Evolutionary conservation across 495 filamentous ascomycete genomes (phyloP), one percentile per base, ranked within the genome.

Genomic region (Neurospora sp.): DNA sequence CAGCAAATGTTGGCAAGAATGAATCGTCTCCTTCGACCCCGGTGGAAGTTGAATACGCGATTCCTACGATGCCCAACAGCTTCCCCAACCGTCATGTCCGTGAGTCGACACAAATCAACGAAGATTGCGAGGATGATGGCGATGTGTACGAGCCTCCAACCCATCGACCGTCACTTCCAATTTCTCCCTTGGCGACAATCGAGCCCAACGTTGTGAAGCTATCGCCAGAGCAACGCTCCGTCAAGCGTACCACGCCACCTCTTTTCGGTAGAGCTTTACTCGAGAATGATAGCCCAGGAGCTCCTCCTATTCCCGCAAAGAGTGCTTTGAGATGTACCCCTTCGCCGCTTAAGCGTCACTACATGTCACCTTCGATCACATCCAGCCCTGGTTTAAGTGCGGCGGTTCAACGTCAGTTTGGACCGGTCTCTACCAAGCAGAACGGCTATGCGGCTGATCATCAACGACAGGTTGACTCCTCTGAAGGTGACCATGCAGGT

Each of bases 81-180:
- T 77, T 75, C 53, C 41, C 69, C 6, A 69, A 76, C 5, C 83
- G 86, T 0, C 90, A 92, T 77, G 75, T 89, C 69, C 83, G 89
- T 16, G 90, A 93, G 79, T 72, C 81, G 40, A 86, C 90, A 1
- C 89, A 92, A 68, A 89, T 88, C 65, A 77, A 85, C 38, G 85
- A 83, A 39, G 87, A 91, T 12, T 80, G 81, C 12, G 80, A 78
- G 6, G 77, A 83, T 22, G 71, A 69, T 8, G 42, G 53, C 2
- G 53, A 72, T 16, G 40, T 69, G 22, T 68, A 69, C 68, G 72
- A 75, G 35, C 71, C 73, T 12, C 71, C 74, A n/a, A 74, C 74
- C 1, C 74, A 73, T 42, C 74, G 69, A 22, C 76, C 71, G 5
- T 73, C 71, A 8, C 73, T 78, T 16, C 76, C 77, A 2, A 76